phyloP scores from a whole-genome alignment of 2,329 filamentous ascomycete species.

The Neofusicoccum cordaticola region DNA sequence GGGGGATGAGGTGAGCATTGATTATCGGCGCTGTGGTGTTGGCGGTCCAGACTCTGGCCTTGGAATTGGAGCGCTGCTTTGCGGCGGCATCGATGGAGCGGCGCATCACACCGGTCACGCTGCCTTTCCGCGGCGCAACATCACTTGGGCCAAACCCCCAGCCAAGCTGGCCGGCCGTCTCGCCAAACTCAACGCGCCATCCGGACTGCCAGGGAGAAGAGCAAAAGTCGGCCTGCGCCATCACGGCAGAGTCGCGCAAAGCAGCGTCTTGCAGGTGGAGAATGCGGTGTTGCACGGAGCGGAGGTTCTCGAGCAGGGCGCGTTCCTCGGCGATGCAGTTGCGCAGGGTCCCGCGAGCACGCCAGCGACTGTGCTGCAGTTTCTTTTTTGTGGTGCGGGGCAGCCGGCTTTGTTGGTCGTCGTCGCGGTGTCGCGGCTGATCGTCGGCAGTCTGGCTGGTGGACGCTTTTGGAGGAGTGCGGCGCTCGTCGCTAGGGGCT shows the following conservation, averaged over 20 bases:
- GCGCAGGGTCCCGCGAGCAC: slow-evolving; percentile 7
- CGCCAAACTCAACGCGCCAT: background rate
- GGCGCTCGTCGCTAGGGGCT: background rate
- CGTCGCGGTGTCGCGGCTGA: background rate
- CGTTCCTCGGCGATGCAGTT: slow-evolving; percentile 2
- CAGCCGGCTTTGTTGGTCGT: background rate
- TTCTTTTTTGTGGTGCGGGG: slow-evolving; percentile 10
- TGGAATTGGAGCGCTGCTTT: background rate
- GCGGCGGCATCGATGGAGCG: background rate
- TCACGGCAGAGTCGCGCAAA: background rate
- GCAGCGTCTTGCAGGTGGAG: background rate
- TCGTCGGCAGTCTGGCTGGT: background rate
- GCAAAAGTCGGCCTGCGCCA: background rate
- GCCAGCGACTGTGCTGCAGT: slow-evolving; percentile 16
- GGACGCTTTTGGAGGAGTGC: background rate
- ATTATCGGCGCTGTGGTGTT: background rate
- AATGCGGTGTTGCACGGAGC: background rate
- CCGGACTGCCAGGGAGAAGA: background rate
- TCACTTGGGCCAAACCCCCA: background rate
- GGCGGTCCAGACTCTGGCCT: background rate
- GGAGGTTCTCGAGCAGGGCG: slow-evolving; percentile 8
- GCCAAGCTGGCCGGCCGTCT: background rate
- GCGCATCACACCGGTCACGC: background rate
- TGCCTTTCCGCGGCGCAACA: background rate
- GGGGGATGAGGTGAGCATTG: background rate